Base-by-base conservation (phyloP, 805 yeast species). In the Candida silvatica region DNA sequence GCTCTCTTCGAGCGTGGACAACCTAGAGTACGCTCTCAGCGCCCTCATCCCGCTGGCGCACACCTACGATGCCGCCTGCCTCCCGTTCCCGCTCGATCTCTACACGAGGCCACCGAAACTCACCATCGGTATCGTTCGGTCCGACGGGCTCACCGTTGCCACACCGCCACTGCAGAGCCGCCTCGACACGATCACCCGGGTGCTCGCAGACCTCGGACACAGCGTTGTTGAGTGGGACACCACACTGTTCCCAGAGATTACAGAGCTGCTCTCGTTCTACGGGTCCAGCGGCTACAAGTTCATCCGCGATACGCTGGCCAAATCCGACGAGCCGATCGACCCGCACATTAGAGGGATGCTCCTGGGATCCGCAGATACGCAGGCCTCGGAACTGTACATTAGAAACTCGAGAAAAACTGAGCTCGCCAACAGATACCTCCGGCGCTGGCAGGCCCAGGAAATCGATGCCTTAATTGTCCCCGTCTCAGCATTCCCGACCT, bases 141-240 rank as follows among this genome's bases (percentile, higher is more conserved):
- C 61, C 34, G 79, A 70, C 43, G 69, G 69, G 6, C 62, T 69
- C 18, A 67, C 67, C 30, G 58, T 55, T 34, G 78, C 79, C 12
- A 60, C 71, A 5, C 75, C 80, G n/a, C 66, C 67, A 20, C 51
- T 62, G 31, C 22, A 50, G 4, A 44, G 67, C 33, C 61, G 53
- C 16, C 56, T 82, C 47, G 61, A 70, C 37, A 54, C 58, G 24
- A 70, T 72, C 2, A 77, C 58, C 5, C 66, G 59, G 3, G 72
- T 69, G 40, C 63, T 82, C 43, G 54, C 58, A 38, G 66, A 59
- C 0, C 76, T 80, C 2, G 80, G 81, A 20, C 75, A 59, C 15
- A 66, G 64, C 16, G 65, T 75, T 25, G 62, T 73, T 15, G 69
- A 64, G 27, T 74, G 74, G 66, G 45, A 51, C n/a, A 62, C 59